Conservation (phyloP, 108 stramenopile genomes). For the Schizochytrium sp. region DNA sequence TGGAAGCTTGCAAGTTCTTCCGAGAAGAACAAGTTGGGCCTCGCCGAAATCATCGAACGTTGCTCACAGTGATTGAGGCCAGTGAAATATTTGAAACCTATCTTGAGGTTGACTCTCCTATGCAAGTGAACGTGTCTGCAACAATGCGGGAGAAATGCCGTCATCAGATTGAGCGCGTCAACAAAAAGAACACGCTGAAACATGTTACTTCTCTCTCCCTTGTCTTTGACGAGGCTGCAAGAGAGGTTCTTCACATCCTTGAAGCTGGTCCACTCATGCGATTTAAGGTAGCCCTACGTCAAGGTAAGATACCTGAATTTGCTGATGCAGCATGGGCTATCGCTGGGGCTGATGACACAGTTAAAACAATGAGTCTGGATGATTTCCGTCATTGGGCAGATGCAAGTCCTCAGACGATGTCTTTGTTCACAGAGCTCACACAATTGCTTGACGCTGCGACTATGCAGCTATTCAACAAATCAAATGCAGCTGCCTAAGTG, state of each 20-base stretch:
- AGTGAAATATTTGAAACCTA: background rate
- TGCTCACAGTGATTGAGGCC: background rate
- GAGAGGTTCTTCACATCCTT: background rate
- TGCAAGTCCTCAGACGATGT: background rate
- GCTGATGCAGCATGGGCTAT: slow-evolving; percentile 36
- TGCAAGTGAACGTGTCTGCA: slow-evolving; percentile 42
- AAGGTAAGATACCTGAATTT: background rate
- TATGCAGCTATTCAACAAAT: background rate
- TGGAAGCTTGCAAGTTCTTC: background rate
- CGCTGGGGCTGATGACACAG: background rate
- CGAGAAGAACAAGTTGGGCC: too few relatives aligned
- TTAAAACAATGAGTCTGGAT: background rate
- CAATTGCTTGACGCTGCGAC: slow-evolving; percentile 16
- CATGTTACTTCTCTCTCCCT: background rate
- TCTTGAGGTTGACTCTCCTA: background rate
- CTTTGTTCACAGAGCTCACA: background rate
- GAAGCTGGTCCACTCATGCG: slow-evolving; percentile 27
- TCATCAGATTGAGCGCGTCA: background rate
- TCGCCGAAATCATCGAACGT: background rate
- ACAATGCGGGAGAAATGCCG: slow-evolving; percentile 18
- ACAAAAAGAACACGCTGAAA: background rate
- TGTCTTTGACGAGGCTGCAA: background rate
- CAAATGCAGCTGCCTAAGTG: background rate
- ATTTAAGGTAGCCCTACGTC: slow-evolving; percentile 27
- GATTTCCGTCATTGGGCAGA: slow-evolving; percentile 15